Evolutionary conservation across 2,329 filamentous ascomycete genomes (phyloP).

Genomic region (Apiospora aurea): DNA sequence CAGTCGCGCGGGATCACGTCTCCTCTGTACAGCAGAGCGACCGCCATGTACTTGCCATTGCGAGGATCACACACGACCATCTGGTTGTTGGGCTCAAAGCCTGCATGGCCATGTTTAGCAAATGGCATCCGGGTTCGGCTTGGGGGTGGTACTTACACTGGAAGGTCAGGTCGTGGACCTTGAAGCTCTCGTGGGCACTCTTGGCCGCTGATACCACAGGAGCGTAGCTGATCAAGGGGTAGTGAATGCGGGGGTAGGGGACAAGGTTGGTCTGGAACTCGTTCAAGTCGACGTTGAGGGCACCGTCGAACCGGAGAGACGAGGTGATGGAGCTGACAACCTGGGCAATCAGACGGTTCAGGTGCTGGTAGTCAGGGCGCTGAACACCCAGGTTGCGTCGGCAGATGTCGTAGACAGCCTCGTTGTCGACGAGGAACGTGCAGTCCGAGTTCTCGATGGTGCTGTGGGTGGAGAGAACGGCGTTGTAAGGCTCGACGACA

Average conservation of each 20-base stretch:
- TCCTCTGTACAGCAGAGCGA: constrained; percentile 74
- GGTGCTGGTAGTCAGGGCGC: constrained; percentile 73
- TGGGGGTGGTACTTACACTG: constrained; percentile 62
- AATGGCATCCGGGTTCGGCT: background rate
- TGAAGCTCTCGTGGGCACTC: constrained; percentile 88
- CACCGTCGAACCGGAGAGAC: constrained; percentile 74
- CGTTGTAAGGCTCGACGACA: constrained; percentile 78
- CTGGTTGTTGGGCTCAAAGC: constrained; percentile 81
- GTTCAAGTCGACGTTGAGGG: constrained; percentile 77
- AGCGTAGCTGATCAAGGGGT: constrained; percentile 76
- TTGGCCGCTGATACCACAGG: constrained; percentile 76
- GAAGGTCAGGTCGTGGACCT: constrained; percentile 78
- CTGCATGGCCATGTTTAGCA: constrained; percentile 46
- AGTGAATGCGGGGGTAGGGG: constrained; percentile 77
- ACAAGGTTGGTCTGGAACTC: constrained; percentile 82
- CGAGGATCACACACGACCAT: constrained; percentile 79
- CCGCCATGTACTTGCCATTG: constrained; percentile 80
- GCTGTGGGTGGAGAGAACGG: constrained; percentile 76
- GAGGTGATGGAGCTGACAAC: constrained; percentile 79
- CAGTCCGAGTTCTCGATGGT: constrained; percentile 81
- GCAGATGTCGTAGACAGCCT: constrained; percentile 79
- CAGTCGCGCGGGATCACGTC: constrained; percentile 76
- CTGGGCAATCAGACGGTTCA: constrained; percentile 77
- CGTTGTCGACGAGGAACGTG: constrained; percentile 79
- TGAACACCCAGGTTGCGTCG: constrained; percentile 74